Conservation (phyloP, 495 filamentous ascomycete species). For the Bombardia bombarda region DNA sequence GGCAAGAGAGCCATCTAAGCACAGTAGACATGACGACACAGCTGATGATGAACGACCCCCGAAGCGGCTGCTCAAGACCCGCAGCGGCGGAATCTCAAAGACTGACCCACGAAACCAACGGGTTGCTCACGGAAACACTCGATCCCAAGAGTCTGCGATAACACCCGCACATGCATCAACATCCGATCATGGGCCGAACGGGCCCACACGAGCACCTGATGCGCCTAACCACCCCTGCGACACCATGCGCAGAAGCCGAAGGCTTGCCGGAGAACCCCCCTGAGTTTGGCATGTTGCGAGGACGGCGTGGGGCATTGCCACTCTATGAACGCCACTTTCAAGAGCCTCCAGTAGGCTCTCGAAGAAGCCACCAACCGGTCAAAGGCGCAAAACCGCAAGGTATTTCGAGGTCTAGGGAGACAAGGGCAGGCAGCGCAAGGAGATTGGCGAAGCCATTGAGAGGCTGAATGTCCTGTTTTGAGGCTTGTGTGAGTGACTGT, state of each 20-base stretch:
- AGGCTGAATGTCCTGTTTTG: too few species aligned
- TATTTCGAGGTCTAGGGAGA: not conserved
- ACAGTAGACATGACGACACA: not conserved
- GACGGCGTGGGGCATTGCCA: not conserved
- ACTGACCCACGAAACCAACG: not conserved
- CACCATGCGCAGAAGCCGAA: not conserved
- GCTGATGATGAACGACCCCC: not conserved
- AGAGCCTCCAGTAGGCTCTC: not conserved
- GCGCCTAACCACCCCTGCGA: not conserved
- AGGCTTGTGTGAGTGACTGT: too few species aligned
- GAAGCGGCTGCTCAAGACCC: not conserved
- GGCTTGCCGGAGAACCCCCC: not conserved
- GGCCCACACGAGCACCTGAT: not conserved
- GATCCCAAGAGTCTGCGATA: not conserved
- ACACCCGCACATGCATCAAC: not conserved
- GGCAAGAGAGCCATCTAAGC: not conserved
- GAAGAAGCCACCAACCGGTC: not conserved
- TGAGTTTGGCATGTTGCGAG: not conserved
- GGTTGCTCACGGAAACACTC: not conserved
- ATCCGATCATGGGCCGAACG: not conserved
- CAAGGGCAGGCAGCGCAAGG: not conserved
- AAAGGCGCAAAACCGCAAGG: not conserved
- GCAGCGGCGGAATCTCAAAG: not conserved
- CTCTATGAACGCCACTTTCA: not conserved
- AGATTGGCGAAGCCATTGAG: not conserved